Evolutionary conservation across 192 early-diverging fungal species (phyloP), one percentile per base, ranked within the genome.

Genomic region (Bifiguratus adelaidae): DNA sequence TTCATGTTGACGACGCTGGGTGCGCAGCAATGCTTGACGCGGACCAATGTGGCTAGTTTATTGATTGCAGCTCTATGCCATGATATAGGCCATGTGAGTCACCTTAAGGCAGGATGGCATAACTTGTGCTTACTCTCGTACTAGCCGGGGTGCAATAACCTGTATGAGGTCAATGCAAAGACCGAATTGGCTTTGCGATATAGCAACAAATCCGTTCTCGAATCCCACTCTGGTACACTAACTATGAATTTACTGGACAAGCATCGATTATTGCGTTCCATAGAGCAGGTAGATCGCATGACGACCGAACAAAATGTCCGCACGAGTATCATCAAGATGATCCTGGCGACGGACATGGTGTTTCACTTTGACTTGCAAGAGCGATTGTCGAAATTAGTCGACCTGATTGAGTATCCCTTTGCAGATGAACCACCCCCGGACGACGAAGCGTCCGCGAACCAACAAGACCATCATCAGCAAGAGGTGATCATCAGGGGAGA

Each of bases 311-410:
- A 46, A 2, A 42, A 64, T 28, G 56, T 82, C 25, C 55, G 61
- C 15, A 40, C 38, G 3, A 52, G 69, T 9, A 77, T 85, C 47
- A 56, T 67, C 13, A 83, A 86, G 50, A 82, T 78, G 30, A 90
- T 96, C 47, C 69, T 96, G 29, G 76, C 81, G 15, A 96, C 93
- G 1, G 93, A 96, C 56, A 96, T 96, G 93, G 65, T 74, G 2
- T 77, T 82, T 7, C 93, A 96, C 56, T 96, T 89, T 67, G 71
- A 73, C 42, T 58, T 75, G 48, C 67, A 73, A 37, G 71, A 75
- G 42, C 68, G 73, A 27, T 47, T 78, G 26, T 58, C 69, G 22
- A 38, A 46, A 2, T 50, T 75, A 11, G 55, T 75, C 12, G 65
- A 71, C 33, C 30, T 44, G 40, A 69, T 38, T 4, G 46, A 56